A percentile compares a stretch with the other conserved stretches of the same genome.
phyloP scores from a whole-genome alignment of 352 stramenopile species.

The Saprolegnia parasitica region DNA sequence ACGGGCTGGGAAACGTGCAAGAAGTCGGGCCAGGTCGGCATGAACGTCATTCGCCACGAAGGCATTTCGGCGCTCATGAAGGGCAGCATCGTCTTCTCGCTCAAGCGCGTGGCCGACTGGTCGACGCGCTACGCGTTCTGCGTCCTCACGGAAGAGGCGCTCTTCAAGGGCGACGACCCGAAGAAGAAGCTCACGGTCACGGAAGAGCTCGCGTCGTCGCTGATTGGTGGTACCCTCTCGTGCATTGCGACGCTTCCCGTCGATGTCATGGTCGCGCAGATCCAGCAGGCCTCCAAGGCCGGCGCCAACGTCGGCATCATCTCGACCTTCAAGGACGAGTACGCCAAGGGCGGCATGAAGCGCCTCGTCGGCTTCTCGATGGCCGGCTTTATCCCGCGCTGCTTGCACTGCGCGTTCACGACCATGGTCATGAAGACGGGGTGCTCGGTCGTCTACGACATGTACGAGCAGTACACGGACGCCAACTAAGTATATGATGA shows the following conservation, averaged over 20 bases:
- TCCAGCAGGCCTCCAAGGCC: slow-evolving; percentile 88
- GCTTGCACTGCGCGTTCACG: slow-evolving; percentile 80
- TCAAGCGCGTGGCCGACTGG: slow-evolving; percentile 92
- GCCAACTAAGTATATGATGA: slow-evolving; percentile 13
- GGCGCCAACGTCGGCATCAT: slow-evolving; percentile 70
- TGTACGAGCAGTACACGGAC: slow-evolving; percentile 42
- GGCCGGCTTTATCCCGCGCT: slow-evolving; percentile 67
- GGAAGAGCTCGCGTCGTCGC: slow-evolving; percentile 76
- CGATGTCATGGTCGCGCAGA: slow-evolving; percentile 91
- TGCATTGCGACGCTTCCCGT: slow-evolving; percentile 85
- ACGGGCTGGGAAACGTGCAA: slow-evolving; percentile 73
- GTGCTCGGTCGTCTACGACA: slow-evolving; percentile 79
- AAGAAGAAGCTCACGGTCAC: slow-evolving; percentile 49
- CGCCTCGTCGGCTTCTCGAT: slow-evolving; percentile 76
- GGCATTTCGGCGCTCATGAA: slow-evolving; percentile 88
- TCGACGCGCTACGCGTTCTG: slow-evolving; percentile 90
- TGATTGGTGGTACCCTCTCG: slow-evolving; percentile 77
- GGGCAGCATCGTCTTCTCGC: slow-evolving; percentile 84
- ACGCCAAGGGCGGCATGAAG: slow-evolving; percentile 70
- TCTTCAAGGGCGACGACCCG: slow-evolving; percentile 72
- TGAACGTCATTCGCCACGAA: slow-evolving; percentile 88
- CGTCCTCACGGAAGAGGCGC: slow-evolving; percentile 68
- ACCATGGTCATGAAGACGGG: slow-evolving; percentile 90
- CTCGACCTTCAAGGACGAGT: slow-evolving; percentile 70
- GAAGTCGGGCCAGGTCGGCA: slow-evolving; percentile 76